Percentiles rank a stretch among this genome's conserved stretches.
These are phyloP conservation scores for Globisporangium nagaii DNA, from an alignment of 352 stramenopile genomes.

Conservation along the genomic window DNA sequence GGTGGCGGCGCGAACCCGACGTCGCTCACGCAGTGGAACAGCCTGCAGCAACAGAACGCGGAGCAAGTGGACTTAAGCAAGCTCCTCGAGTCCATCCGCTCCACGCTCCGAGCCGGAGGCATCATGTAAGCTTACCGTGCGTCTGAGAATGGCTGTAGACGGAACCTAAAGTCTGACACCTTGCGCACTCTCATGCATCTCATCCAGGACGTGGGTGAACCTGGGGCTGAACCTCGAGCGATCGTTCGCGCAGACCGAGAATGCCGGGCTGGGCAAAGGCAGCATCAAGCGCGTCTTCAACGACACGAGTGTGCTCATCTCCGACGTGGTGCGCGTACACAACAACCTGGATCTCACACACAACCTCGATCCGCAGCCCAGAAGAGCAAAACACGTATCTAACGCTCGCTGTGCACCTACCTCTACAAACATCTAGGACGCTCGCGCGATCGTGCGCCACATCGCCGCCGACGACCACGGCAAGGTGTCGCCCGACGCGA, in stretches of 20 bases:
- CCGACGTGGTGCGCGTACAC: conserved; percentile 49
- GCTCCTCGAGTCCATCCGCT: conserved; percentile 37
- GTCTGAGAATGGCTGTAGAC: neutral
- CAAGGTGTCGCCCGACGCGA: conserved; percentile 29
- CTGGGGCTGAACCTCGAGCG: conserved; percentile 47
- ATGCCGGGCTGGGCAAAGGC: conserved; percentile 34
- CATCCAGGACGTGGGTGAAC: conserved; percentile 42
- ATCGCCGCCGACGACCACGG: conserved; percentile 30
- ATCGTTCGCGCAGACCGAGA: conserved; percentile 28
- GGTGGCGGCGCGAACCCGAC: conserved; percentile 14
- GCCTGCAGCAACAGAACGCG: conserved; percentile 55
- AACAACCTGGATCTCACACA: neutral
- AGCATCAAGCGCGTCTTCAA: conserved; percentile 55
- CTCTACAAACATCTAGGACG: conserved; percentile 25
- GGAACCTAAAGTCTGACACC: too few species aligned
- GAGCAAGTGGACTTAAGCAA: conserved; percentile 47
- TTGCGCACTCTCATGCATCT: neutral
- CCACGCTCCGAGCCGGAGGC: conserved; percentile 31
- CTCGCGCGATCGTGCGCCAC: conserved; percentile 39
- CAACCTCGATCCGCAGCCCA: too few species aligned
- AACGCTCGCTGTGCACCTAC: neutral
- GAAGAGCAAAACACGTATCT: too few species aligned
- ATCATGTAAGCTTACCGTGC: conserved; percentile 32
- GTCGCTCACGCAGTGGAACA: conserved; percentile 72
- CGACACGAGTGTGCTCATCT: conserved; percentile 38